These are phyloP conservation scores for Phialophora tarda DNA, from an alignment of 2,329 filamentous ascomycete species.

Conservation along the genomic window DNA sequence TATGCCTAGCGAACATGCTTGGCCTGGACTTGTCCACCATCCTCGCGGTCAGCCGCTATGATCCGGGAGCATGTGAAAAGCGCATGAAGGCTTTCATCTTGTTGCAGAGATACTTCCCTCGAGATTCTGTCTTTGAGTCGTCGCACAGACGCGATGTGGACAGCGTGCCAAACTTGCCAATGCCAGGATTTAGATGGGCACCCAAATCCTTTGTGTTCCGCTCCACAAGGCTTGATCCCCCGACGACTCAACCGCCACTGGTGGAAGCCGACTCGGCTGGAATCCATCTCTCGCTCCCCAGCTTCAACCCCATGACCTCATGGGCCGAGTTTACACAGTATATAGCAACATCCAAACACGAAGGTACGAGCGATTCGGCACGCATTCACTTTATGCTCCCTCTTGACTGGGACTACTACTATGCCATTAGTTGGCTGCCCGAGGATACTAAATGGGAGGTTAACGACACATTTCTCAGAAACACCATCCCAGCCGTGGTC, in stretches of 20 bases:
- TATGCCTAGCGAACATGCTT: conserved; percentile 8
- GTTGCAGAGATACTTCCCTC: background rate
- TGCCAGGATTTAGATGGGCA: background rate
- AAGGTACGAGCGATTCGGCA: background rate
- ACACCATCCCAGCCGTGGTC: background rate
- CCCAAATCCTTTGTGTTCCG: conserved; percentile 1
- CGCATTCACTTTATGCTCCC: background rate
- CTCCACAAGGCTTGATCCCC: background rate
- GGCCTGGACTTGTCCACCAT: conserved; percentile 1
- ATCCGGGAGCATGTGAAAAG: background rate
- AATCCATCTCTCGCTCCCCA: background rate
- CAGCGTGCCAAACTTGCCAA: background rate
- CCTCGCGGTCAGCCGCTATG: background rate
- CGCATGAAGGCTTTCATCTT: conserved; percentile 7
- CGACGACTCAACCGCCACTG: background rate
- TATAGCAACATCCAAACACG: background rate
- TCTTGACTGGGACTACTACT: background rate
- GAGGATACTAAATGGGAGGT: background rate
- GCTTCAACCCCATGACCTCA: background rate
- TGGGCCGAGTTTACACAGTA: background rate
- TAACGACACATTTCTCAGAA: background rate
- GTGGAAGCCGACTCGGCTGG: background rate
- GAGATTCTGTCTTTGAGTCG: background rate
- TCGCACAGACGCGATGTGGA: background rate
- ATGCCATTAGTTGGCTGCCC: background rate